phyloP scores from a whole-genome alignment of 2,329 filamentous ascomycete species.

The Fusarium ambrosium region DNA sequence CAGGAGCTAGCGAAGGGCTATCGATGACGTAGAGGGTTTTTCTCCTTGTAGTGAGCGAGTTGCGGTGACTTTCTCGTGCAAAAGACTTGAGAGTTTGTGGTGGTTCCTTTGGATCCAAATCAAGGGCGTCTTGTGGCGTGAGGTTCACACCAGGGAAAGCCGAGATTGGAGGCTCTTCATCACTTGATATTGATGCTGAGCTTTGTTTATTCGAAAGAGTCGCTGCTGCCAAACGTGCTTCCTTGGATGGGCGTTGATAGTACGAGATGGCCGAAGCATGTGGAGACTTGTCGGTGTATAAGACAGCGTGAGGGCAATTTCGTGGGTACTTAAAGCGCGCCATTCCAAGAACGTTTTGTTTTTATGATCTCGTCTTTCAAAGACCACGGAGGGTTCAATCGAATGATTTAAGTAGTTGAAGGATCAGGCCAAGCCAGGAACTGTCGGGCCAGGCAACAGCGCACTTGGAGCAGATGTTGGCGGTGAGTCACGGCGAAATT shows the following conservation, averaged over 20 bases:
- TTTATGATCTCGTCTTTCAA: not conserved
- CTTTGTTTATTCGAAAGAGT: not conserved
- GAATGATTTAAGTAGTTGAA: not conserved
- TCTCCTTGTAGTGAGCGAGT: not conserved
- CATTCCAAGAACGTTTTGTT: not conserved
- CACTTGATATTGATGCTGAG: not conserved
- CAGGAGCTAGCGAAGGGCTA: not conserved
- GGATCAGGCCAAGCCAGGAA: not conserved
- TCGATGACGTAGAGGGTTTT: slow-evolving; percentile 1
- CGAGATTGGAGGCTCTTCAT: not conserved
- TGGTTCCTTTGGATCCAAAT: slow-evolving; percentile 5
- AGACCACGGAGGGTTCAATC: not conserved
- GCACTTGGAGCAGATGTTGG: not conserved
- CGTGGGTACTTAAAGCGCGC: not conserved
- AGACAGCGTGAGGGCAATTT: not conserved
- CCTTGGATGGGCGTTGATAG: not conserved
- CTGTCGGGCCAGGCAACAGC: not conserved
- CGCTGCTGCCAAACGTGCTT: not conserved
- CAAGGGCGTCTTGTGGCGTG: slow-evolving; percentile 2
- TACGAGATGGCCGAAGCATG: not conserved
- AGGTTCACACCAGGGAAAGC: slow-evolving; percentile 6
- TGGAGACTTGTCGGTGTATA: not conserved
- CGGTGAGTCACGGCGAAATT: slow-evolving; percentile 1
- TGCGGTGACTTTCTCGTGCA: not conserved
- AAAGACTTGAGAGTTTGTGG: not conserved